A percentile compares a stretch with the other conserved stretches of the same genome.
These are phyloP conservation scores for Fomitopsis palustris DNA, from an alignment of 1,284 basidiomycete genomes.

Conservation along the genomic window DNA sequence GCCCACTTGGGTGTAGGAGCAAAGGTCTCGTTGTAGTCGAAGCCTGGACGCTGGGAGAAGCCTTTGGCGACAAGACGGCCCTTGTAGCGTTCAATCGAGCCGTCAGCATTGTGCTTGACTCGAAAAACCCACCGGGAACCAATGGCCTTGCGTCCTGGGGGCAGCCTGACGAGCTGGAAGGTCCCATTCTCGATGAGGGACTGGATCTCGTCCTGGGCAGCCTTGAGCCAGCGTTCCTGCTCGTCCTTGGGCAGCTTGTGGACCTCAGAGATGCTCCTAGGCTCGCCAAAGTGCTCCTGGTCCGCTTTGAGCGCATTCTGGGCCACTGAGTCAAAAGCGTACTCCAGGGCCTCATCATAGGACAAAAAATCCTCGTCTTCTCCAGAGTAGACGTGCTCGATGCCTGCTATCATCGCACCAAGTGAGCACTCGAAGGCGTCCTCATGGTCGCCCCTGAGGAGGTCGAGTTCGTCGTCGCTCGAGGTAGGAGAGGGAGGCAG, in stretches of 20 bases:
- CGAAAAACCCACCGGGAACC: conserved; percentile 33
- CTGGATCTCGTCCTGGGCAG: conserved; percentile 8
- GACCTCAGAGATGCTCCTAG: not conserved
- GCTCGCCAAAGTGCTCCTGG: conserved; percentile 3
- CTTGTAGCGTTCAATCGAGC: conserved; percentile 30
- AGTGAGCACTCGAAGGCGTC: conserved; percentile 4
- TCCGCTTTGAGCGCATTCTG: not conserved
- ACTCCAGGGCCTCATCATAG: not conserved
- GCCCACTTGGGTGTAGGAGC: conserved; percentile 31
- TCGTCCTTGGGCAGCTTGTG: conserved; percentile 2
- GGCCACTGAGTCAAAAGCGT: conserved; percentile 1
- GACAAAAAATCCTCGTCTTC: not conserved
- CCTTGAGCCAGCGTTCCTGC: conserved; percentile 6
- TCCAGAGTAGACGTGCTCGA: conserved; percentile 7
- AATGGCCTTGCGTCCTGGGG: conserved; percentile 15
- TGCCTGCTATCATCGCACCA: conserved; percentile 4
- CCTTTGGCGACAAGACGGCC: conserved; percentile 39
- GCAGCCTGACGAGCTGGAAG: no score
- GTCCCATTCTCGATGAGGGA: conserved; percentile 9
- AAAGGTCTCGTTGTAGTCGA: conserved; percentile 40
- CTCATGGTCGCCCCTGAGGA: no score
- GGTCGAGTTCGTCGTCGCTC: no score
- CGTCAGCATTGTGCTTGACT: conserved; percentile 34
- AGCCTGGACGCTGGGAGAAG: no score
- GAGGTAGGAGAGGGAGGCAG: conserved; percentile 5